phyloP scores from a whole-genome alignment of 192 early-diverging fungal genomes.

The Diversispora epigaea region DNA sequence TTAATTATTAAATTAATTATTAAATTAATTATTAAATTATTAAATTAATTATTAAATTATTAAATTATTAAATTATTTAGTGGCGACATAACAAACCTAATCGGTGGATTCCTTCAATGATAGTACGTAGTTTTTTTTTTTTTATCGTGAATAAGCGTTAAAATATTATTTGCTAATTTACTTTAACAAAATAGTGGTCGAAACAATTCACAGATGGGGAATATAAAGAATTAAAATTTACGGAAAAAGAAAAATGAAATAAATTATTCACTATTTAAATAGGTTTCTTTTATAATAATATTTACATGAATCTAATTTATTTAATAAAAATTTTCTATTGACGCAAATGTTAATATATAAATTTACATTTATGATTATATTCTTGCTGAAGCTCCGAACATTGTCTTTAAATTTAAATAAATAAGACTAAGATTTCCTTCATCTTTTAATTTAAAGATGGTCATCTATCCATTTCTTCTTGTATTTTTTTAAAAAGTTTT shows the following conservation, averaged over 20 bases:
- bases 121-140: slow-evolving; percentile 35
- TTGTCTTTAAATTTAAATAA: no score
- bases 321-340: no score
- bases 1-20: no score
- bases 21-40: no score
- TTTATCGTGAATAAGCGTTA: not conserved
- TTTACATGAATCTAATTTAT: no score
- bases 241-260: not conserved
- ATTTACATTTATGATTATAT: no score
- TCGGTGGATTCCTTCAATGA: slow-evolving; percentile 54
- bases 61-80: slow-evolving; percentile 18
- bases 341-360: no score
- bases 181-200: slow-evolving; percentile 38
- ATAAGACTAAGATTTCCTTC: no score
- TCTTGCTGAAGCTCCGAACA: no score
- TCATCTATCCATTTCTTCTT: slow-evolving; percentile 40
- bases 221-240: slow-evolving; percentile 29
- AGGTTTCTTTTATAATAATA: no score
- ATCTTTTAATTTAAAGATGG: no score
- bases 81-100: slow-evolving; percentile 45
- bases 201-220: slow-evolving; percentile 45
- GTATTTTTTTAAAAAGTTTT: slow-evolving; percentile 46
- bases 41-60: not conserved
- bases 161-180: not conserved
- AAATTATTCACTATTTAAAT: no score